Base-by-base conservation (phyloP, 108 stramenopile species). In the Mediolabrus comicus region DNA sequence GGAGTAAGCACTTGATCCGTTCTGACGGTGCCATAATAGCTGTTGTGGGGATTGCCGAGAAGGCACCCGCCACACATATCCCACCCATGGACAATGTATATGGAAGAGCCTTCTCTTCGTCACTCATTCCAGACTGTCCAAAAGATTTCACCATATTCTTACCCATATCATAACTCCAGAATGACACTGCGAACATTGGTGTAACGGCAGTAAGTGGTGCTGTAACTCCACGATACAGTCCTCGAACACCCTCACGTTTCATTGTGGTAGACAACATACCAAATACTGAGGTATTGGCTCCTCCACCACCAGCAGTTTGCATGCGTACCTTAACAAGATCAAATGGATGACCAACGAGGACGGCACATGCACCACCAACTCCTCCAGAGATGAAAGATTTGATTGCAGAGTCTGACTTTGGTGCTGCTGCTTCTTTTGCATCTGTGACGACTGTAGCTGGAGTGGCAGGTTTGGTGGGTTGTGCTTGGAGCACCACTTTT, bases 151-250 rank as follows among this genome's bases (percentile, higher is more conserved):
- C 83, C 28, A 80, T 41, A 2, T 78, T 76, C 32, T 83, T 72
- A n/a, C 93, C 96, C 33, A 93, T 43, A 52, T 95, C 96, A 67
- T 88, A 95, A 39, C 90, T 92, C 90, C 92, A 97, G 78, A 97
- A 97, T 55, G 76, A 85, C 7, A 92, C 65, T n/a, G 96, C 96
- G 68, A 94, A 97, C 36, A 92, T 94, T 26, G 96, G 96, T 34
- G 92, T 80, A 9, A 95, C 90, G 10, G 95, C 96, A 13, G 89
- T 73, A 26, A 95, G 64, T 8, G 96, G 96, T 8, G 94, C 93
- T 2, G 90, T 79, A 8, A 95, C 87, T 14, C 96, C 96, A 12
- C 90, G 80, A 53, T 95, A 97, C 19, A 97, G 72, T 4, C 96
- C 96, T 12, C 75, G 57, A 14, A 90, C 53, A 14, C 95, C 95